Base-by-base conservation (phyloP, 176 grass and related monocot species). In the Triticum dicoccoides region DNA sequence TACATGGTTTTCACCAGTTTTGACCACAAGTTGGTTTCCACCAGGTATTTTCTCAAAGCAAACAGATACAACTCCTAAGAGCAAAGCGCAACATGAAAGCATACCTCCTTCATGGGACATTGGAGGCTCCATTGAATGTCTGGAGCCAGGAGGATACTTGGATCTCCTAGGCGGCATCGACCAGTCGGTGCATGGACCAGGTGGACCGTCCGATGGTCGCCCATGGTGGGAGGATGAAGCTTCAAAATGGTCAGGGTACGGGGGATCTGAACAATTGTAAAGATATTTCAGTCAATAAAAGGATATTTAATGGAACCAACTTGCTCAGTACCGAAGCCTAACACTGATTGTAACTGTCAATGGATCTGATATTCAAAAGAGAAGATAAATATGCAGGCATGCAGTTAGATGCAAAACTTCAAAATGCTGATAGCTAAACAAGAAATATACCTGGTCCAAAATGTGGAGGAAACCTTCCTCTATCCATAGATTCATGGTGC, bases 121-220 rank as follows among this genome's bases (percentile, higher is more conserved):
- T 61, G 89, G 89, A 79, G 82, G 76, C 44, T 94, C 93, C 77
- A 92, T 76, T 37, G 89, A 38, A 37, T 91, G 88, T 71, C 93
- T 78, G 49, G 80, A 77, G 72, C 72, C 81, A 80, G 80, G 80
- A 86, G 88, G 83, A 79, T 86, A 92, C 81, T 82, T 90, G 17
- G 90, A 89, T 80, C 89, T 87, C 83, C 88, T 87, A 71, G 94
- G 86, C 78, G 80, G 91, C 89, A 90, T 79, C 49, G 88, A 68
- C 96, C 96, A 98, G 13, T 82, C 91, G 30, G 85, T 61, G 27
- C 96, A 95, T 66, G 91, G 86, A 71, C 83, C 82, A 70, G 90
- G 76, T 51, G 90, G 82, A 81, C 90, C 90, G 65, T 98, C 92
- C 54, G 65, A 38, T 29, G 91, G 89, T 81, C 51, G 82, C 42